Conservation (phyloP, 345 rosid species). For the Eucalyptus leucophloia region DNA sequence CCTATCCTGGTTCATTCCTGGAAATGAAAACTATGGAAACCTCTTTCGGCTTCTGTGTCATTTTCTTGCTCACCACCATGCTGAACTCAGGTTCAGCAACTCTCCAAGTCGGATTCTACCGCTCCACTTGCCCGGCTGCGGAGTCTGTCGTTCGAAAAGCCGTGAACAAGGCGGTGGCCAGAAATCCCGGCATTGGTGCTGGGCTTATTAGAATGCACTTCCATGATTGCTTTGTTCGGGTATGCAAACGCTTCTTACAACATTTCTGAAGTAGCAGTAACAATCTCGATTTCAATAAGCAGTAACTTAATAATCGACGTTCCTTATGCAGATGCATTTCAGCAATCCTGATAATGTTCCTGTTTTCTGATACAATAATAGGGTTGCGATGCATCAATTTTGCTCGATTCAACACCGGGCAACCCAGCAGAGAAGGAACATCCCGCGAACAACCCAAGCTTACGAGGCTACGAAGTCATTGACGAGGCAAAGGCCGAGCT, state of each 20-base stretch:
- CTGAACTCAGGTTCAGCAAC: neutral
- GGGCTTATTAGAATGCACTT: conserved; percentile 11
- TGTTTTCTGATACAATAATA: neutral
- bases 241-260: neutral
- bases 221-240: conserved; percentile 11
- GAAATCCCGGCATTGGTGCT: neutral
- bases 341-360: neutral
- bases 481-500: neutral
- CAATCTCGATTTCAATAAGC: neutral
- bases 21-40: neutral
- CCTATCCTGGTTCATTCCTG: neutral
- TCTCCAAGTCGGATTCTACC: neutral
- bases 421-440: conserved; percentile 3
- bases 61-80: neutral
- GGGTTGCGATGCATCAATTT: conserved; percentile 14
- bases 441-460: neutral
- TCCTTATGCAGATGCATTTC: neutral
- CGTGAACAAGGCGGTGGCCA: neutral
- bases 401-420: neutral
- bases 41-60: neutral
- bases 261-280: neutral
- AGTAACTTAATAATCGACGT: no score
- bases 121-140: neutral
- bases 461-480: neutral
- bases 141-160: neutral